Evolutionary conservation across 1,284 basidiomycete genomes (phyloP).

Genomic region (Apiotrichum laibachii): DNA sequence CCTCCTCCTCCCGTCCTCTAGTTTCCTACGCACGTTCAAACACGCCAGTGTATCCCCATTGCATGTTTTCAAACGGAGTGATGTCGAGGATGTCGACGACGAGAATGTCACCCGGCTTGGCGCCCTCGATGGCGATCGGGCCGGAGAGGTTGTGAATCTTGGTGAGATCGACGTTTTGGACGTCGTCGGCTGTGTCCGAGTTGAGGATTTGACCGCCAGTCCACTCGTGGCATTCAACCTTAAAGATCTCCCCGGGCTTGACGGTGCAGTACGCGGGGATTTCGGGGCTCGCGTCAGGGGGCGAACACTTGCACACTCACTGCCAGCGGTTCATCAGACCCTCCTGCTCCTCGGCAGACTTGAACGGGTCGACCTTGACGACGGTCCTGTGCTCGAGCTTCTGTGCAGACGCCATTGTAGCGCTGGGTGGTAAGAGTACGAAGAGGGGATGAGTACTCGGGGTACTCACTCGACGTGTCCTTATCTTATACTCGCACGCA

Average conservation of each 20-base stretch:
- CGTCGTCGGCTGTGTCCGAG: conserved; percentile 59
- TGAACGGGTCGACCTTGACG: conserved; percentile 11
- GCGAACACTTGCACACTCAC: no score
- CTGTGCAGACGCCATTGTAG: no score
- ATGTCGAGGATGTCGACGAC: conserved; percentile 56
- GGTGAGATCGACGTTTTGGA: conserved; percentile 15
- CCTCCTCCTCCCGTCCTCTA: no score
- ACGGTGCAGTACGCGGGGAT: conserved; percentile 23
- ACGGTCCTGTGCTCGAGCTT: conserved; percentile 8
- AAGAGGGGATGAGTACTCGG: no score
- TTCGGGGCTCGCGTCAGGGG: conserved; percentile 2
- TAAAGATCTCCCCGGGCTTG: conserved; percentile 59
- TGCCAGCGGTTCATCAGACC: conserved; percentile 18
- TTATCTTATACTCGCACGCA: no score
- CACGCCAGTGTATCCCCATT: conserved; percentile 72
- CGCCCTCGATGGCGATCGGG: conserved; percentile 68
- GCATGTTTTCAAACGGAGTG: conserved; percentile 68
- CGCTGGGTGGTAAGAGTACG: no score
- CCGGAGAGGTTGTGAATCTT: conserved; percentile 66
- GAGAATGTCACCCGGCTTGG: conserved; percentile 73
- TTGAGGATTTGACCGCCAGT: conserved; percentile 65
- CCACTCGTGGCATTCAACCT: conserved; percentile 74
- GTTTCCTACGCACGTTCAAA: conserved; percentile 18
- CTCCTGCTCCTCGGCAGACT: conserved; percentile 9
- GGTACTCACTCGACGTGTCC: no score